phyloP scores from a whole-genome alignment of 805 yeast species.

The Zygoascus flipseniorum region DNA sequence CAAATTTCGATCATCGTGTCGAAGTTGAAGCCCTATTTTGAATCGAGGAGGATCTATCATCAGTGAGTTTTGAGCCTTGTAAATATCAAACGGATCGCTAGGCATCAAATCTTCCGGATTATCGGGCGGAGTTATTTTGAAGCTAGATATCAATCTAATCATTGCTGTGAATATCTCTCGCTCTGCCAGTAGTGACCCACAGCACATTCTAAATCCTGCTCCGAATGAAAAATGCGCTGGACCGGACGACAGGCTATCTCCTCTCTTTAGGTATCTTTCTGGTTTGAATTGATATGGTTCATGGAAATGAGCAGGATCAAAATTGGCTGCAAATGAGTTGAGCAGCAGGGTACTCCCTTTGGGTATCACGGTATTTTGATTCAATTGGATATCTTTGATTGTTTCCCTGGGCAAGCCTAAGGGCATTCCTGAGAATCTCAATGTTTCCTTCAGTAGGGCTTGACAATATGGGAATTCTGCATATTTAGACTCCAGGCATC shows the following conservation, averaged over 20 bases:
- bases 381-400: conserved; percentile 40
- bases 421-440: conserved; percentile 61
- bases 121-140: conserved; percentile 41
- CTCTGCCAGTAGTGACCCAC: conserved; percentile 57
- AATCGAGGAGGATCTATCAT: conserved; percentile 52
- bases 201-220: conserved; percentile 63
- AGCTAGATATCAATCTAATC: conserved; percentile 44
- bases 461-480: conserved; percentile 38
- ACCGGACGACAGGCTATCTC: conserved; percentile 8
- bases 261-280: conserved; percentile 20
- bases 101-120: conserved; percentile 31
- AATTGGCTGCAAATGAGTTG: conserved; percentile 68
- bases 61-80: conserved; percentile 46
- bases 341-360: conserved; percentile 46
- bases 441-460: conserved; percentile 56
- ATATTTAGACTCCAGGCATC: conserved; percentile 27
- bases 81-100: conserved; percentile 44
- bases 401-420: conserved; percentile 56
- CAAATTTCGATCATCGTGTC: conserved; percentile 9
- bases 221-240: conserved; percentile 48
- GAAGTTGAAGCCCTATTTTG: conserved; percentile 27
- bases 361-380: conserved; percentile 36
- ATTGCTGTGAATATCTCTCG: conserved; percentile 55
- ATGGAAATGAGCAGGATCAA: conserved; percentile 35
- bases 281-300: conserved; percentile 27